These are phyloP conservation scores for Fusarium lyarnte DNA, from an alignment of 2,329 filamentous ascomycete species.

Conservation along the genomic window DNA sequence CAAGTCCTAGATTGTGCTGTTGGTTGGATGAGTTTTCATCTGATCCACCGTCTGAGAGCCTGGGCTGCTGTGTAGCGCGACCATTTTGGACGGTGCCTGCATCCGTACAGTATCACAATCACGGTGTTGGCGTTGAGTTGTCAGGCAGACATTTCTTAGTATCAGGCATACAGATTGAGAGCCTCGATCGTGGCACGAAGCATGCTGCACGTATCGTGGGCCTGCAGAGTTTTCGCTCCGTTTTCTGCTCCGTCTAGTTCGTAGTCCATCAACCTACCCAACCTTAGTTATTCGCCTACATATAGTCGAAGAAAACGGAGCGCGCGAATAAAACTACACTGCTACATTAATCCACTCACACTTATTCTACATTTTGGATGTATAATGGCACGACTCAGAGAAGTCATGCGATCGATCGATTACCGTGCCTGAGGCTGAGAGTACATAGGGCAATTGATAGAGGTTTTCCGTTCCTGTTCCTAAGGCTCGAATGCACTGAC, in stretches of 20 bases:
- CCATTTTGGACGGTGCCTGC: slow-evolving; percentile 31
- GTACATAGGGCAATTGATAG: background rate
- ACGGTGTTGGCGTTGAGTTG: slow-evolving; percentile 6
- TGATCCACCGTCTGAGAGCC: slow-evolving; percentile 29
- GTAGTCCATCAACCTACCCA: background rate
- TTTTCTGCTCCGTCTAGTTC: slow-evolving; percentile 19
- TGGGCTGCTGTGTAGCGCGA: slow-evolving; percentile 24
- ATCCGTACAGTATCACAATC: slow-evolving; percentile 30
- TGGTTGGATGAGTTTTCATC: slow-evolving; percentile 11
- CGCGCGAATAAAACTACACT: background rate
- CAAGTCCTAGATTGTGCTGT: slow-evolving; percentile 14
- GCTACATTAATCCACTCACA: slow-evolving; percentile 28
- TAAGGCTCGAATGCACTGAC: background rate
- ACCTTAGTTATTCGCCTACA: background rate
- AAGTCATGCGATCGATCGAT: slow-evolving; percentile 4
- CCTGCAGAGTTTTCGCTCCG: slow-evolving; percentile 39
- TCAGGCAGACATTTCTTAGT: slow-evolving; percentile 14
- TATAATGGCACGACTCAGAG: slow-evolving; percentile 1
- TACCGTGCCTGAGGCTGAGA: background rate
- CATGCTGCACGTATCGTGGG: slow-evolving; percentile 16
- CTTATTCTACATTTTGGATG: background rate
- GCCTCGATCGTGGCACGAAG: slow-evolving; percentile 23
- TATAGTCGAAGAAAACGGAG: slow-evolving; percentile 24
- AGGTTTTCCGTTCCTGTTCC: background rate
- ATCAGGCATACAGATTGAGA: background rate